A percentile compares a stretch with the other conserved stretches of the same genome.
These are phyloP conservation scores for Paramyrothecium sp. DNA, from an alignment of 2,329 filamentous ascomycete species.

Conservation along the genomic window DNA sequence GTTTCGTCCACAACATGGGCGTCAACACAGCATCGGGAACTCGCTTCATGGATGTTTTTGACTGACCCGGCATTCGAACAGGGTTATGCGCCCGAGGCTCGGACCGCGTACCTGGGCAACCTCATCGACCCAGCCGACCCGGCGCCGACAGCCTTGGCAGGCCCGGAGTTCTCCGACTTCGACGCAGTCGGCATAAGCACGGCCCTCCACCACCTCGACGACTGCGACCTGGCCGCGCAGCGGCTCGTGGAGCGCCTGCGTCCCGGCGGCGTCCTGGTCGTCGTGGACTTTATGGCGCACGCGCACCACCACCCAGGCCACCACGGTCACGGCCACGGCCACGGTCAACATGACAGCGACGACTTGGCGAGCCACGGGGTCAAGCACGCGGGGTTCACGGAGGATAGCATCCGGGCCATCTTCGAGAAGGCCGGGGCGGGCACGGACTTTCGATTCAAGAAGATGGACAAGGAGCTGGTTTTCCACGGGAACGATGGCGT, in stretches of 20 bases:
- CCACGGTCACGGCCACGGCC: not conserved
- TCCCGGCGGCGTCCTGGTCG: conserved; percentile 64
- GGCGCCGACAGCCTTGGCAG: conserved; percentile 54
- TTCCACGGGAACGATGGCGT: conserved; percentile 24
- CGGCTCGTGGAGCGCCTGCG: conserved; percentile 61
- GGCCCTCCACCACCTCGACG: conserved; percentile 66
- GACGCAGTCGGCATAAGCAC: conserved; percentile 64
- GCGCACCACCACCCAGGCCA: conserved; percentile 18
- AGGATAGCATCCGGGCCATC: conserved; percentile 55
- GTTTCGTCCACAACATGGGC: too few relatives aligned
- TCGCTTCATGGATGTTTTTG: not conserved
- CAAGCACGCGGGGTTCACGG: conserved; percentile 64
- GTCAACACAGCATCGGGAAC: too few relatives aligned
- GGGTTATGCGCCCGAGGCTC: conserved; percentile 50
- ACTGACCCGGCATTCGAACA: conserved; percentile 15
- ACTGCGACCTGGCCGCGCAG: conserved; percentile 58
- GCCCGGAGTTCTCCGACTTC: conserved; percentile 64
- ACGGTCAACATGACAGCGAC: not conserved
- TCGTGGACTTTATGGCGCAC: conserved; percentile 67
- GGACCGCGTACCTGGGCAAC: conserved; percentile 58
- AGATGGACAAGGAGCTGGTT: conserved; percentile 48
- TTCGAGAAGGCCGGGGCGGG: conserved; percentile 63
- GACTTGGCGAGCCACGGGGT: conserved; percentile 46
- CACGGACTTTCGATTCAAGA: conserved; percentile 54
- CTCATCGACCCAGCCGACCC: conserved; percentile 45